Conservation (phyloP, 1,284 basidiomycete species). For the Porogramme epimiltina region DNA sequence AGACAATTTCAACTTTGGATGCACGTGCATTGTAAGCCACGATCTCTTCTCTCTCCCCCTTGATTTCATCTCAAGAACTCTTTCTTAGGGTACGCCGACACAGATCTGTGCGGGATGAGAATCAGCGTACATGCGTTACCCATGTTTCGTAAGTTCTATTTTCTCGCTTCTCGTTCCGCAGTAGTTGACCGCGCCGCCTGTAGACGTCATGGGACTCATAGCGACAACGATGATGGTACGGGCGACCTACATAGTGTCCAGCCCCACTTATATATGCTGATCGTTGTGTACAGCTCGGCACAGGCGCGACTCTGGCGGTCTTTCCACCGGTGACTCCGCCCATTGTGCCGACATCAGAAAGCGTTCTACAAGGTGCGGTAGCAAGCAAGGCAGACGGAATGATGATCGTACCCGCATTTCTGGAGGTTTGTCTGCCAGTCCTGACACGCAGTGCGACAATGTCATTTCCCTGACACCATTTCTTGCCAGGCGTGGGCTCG, state of each 20-base stretch:
- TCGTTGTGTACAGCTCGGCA: background rate
- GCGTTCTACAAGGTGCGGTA: constrained; percentile 6
- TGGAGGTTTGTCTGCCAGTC: constrained; percentile 18
- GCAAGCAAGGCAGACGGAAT: constrained; percentile 14
- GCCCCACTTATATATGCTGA: background rate
- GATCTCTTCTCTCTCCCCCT: no score
- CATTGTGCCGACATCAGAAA: constrained; percentile 19
- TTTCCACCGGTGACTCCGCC: constrained; percentile 22
- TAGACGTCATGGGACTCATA: constrained; percentile 21
- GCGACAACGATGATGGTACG: constrained; percentile 13
- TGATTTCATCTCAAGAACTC: no score
- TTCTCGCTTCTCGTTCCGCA: background rate
- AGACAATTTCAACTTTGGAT: constrained; percentile 12
- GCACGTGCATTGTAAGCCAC: background rate
- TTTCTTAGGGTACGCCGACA: constrained; percentile 24
- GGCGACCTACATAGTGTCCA: background rate
- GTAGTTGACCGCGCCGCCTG: no score
- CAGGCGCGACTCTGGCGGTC: constrained; percentile 8
- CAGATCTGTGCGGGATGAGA: constrained; percentile 22
- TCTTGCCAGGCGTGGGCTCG: background rate
- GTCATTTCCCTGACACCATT: background rate
- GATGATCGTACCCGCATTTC: constrained; percentile 25
- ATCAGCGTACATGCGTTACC: constrained; percentile 25
- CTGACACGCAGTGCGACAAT: background rate
- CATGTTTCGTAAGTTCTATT: constrained; percentile 24